phyloP scores from a whole-genome alignment of 1,284 basidiomycete species.

The Puccinia triticina region DNA sequence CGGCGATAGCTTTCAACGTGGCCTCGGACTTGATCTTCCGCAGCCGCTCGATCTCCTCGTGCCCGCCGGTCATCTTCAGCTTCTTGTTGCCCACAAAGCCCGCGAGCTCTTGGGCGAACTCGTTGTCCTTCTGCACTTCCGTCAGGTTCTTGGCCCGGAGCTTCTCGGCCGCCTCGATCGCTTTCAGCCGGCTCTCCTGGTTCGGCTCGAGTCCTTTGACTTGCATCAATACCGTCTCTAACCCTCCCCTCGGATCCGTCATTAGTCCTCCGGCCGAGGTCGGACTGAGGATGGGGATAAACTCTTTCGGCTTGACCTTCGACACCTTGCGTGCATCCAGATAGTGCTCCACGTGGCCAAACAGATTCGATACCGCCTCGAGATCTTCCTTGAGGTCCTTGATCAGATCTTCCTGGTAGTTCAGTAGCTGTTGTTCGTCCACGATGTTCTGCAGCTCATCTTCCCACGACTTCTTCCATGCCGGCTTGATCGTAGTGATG shows the following conservation, averaged over 20 bases:
- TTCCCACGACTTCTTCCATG: conserved; percentile 99
- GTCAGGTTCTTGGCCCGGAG: conserved; percentile 74
- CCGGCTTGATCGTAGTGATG: conserved; percentile 85
- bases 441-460: conserved; percentile 93
- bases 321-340: conserved; percentile 45
- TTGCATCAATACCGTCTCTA: conserved; percentile 80
- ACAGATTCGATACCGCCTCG: conserved; percentile 80
- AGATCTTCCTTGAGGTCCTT: conserved; percentile 87
- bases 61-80: conserved; percentile 89
- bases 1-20: conserved; percentile 77
- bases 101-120: conserved; percentile 76
- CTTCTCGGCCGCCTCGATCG: conserved; percentile 83
- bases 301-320: conserved; percentile 58
- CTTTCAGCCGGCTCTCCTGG: conserved; percentile 74
- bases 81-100: conserved; percentile 82
- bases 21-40: conserved; percentile 79
- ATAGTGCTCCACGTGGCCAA: conserved; percentile 77
- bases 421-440: conserved; percentile 92
- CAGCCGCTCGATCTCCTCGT: conserved; percentile 84
- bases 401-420: conserved; percentile 86
- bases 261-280: conserved; percentile 54
- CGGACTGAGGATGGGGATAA: conserved; percentile 57
- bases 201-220: conserved; percentile 80
- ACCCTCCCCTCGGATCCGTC: conserved; percentile 56
- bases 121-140: conserved; percentile 63